Evolutionary conservation across 202 grass and related monocot genomes (phyloP), one percentile per base, ranked within the genome.

Genomic region (Dendrocalamus latiflorus): DNA sequence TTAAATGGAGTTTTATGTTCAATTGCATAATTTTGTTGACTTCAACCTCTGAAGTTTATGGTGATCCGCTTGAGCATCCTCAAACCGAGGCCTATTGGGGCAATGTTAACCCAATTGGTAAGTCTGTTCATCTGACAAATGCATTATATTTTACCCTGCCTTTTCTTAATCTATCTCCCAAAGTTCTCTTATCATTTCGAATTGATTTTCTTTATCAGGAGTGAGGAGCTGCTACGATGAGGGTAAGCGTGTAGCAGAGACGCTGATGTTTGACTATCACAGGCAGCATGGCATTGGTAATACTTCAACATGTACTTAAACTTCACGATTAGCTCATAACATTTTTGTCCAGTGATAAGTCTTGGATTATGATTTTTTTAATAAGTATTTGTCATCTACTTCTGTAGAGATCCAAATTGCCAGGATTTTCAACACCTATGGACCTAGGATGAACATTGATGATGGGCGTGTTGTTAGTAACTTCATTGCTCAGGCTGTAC

Each of bases 51-150:
- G 97, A 99, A 84, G 97, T 99, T 44, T 99, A 99, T 16, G 97
- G 93, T 84, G 97, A 99, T 86, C 97, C 97, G 0, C 87, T 99
- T 14, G 97, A 96, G 86, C 97, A 99, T 62, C 97, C 97, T 77
- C 97, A 99, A 55, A 99, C 86, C 0, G 97, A 99, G 89, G 91
- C 94, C 38, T 99, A 99, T 79, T 99, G 97, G 97, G 97, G 97
- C 87, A 99, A 99, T 94, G 97, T 99, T 76, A 99, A 99, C 86
- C 97, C 97, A 57, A 99, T 99, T 80, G 97, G 97, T 99, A 92
- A 33, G 48, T 65, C 42, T 83, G 8, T 82, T 81, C 10, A 18
- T 79, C 75, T 82, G 64, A 43, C 5, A 65, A 48, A 50, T 51
- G 14, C 33, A 70, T 72, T 81, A 67, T 64, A 53, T 50, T 70